Base-by-base conservation (phyloP, 345 rosid genomes). In the Anacardium occidentale region DNA sequence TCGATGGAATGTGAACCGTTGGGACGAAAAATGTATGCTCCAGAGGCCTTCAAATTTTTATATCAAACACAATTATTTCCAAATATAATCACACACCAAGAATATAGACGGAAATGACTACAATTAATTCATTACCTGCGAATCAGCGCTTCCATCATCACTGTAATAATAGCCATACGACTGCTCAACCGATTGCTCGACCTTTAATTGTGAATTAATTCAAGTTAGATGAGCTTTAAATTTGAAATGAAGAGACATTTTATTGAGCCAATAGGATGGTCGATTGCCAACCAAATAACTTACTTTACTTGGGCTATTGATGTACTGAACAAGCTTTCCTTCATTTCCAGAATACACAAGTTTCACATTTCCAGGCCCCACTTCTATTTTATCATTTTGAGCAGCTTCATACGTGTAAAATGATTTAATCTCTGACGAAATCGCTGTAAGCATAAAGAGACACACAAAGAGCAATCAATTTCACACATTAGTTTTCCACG, bases 1-100 rank as follows among this genome's bases (percentile, higher is more conserved):
- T 74, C 66, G 62, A 79, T 48, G 18, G 83, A 60, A 68, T 73
- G 66, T 5, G 89, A 71, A 68, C 63, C 68, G 60, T 87, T 81
- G 68, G 91, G 94, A 50, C 88, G 91, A 55, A 89, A 89, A 62
- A 89, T 73, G 59, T 89, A 89, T 56, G 94, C 90, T 69, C 94
- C 94, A 29, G 91, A 85, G 67, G 87, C 79, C 94, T 89, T 74
- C 77, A 79, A 66, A 24, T 75, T 54, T 45, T 76, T 62, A 52
- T 44, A 62, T 75, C n/a, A 67, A 42, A 42, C 25, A 57, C 24
- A 32, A 55, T 65, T 45, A 29, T 34, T 55, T 54, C 21, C n/a
- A 20, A 13, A 64, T 3, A 53, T 21, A 51, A 14, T 32, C 45
- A 26, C 25, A 45, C 20, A 57, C 32, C 34, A 47, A 10, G 14